These are phyloP conservation scores for Saitozyma sp. DNA, from an alignment of 768 basidiomycete genomes.

Conservation along the genomic window DNA sequence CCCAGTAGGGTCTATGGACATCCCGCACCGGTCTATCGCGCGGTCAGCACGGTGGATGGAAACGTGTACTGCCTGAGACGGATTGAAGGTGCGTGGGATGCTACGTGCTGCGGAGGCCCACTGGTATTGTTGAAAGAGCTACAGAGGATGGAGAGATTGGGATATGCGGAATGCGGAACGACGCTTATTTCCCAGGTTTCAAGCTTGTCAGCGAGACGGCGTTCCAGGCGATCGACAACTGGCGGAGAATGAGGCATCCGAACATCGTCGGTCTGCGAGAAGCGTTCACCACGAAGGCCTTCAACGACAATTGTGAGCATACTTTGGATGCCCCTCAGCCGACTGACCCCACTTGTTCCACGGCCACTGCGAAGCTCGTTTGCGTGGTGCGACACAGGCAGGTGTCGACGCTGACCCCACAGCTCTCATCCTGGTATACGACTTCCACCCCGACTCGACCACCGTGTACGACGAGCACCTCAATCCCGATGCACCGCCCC, in stretches of 20 bases:
- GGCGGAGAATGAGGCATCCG: slow-evolving; percentile 82
- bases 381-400: background rate
- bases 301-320: slow-evolving; percentile 81
- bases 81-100: slow-evolving; percentile 72
- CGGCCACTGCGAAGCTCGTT: background rate
- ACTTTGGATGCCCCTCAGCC: slow-evolving; percentile 10
- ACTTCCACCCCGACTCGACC: slow-evolving; percentile 78
- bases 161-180: background rate
- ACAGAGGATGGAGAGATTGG: background rate
- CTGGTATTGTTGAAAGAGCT: background rate
- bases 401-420: slow-evolving; percentile 11
- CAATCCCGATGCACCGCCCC: slow-evolving; percentile 50
- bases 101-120: background rate
- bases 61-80: slow-evolving; percentile 73
- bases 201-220: slow-evolving; percentile 78
- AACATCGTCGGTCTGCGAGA: slow-evolving; percentile 79
- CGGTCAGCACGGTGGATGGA: slow-evolving; percentile 74
- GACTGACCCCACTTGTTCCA: background rate
- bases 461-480: slow-evolving; percentile 77
- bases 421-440: slow-evolving; percentile 90
- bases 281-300: slow-evolving; percentile 91
- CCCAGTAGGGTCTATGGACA: slow-evolving; percentile 72
- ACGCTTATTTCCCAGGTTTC: slow-evolving; percentile 62
- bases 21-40: slow-evolving; percentile 81
- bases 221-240: slow-evolving; percentile 77